phyloP scores from a whole-genome alignment of 2,329 filamentous ascomycete genomes.

The Bipolaris sorokiniana region DNA sequence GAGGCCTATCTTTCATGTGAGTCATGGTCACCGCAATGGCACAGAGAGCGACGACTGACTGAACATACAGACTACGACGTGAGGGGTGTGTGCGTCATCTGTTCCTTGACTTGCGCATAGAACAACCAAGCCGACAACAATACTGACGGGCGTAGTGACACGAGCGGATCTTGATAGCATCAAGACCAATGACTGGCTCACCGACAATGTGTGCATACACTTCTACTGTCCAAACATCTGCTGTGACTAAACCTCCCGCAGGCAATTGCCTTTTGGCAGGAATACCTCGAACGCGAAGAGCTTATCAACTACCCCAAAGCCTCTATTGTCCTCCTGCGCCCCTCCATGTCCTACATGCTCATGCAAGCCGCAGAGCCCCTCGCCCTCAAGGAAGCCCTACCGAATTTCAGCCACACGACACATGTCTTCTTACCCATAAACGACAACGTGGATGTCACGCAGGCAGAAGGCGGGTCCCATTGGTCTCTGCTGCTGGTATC shows the following conservation, averaged over 20 bases:
- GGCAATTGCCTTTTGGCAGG: constrained; percentile 98
- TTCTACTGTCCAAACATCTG: background rate
- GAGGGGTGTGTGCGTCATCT: constrained; percentile 59
- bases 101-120: constrained; percentile 16
- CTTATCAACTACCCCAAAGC: constrained; percentile 80
- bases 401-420: constrained; percentile 78
- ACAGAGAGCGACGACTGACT: constrained; percentile 20
- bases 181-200: constrained; percentile 86
- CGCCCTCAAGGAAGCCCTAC: constrained; percentile 70
- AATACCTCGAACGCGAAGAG: constrained; percentile 90
- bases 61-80: constrained; percentile 65
- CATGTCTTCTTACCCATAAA: constrained; percentile 97
- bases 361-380: constrained; percentile 71
- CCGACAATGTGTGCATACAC: constrained; percentile 74
- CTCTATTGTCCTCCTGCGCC: constrained; percentile 87
- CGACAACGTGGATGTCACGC: constrained; percentile 79
- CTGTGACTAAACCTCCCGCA: constrained; percentile 45
- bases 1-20: constrained; percentile 74
- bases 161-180: constrained; percentile 87
- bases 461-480: constrained; percentile 88
- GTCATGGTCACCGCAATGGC: constrained; percentile 40
- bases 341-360: constrained; percentile 90
- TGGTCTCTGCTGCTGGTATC: constrained; percentile 94
- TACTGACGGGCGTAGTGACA: constrained; percentile 66
- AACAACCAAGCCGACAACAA: background rate